Conservation (phyloP, 495 filamentous ascomycete species). For the Wilcoxina mikolae region DNA sequence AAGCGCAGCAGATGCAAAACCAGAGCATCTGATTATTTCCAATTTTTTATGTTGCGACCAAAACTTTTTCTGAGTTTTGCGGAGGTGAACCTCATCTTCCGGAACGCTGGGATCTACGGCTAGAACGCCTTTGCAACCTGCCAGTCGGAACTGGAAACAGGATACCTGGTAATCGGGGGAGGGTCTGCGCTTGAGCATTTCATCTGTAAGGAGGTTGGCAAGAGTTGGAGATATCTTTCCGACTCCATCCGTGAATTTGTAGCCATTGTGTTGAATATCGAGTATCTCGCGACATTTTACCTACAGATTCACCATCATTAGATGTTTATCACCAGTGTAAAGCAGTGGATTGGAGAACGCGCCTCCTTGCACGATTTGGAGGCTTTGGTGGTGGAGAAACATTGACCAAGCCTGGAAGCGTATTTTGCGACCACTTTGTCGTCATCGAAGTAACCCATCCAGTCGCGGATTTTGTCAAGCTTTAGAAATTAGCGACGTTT, state of each 20-base stretch:
- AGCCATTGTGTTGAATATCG: slow-evolving; percentile 52
- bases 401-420: slow-evolving; percentile 77
- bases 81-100: slow-evolving; percentile 52
- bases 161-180: slow-evolving; percentile 42
- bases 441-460: slow-evolving; percentile 77
- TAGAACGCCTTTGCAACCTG: slow-evolving; percentile 82
- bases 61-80: slow-evolving; percentile 81
- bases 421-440: slow-evolving; percentile 72
- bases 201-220: slow-evolving; percentile 49
- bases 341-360: no score
- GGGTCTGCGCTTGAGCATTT: slow-evolving; percentile 22
- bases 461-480: slow-evolving; percentile 53
- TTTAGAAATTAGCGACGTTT: neutral
- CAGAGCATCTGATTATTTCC: slow-evolving; percentile 71
- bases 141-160: slow-evolving; percentile 79
- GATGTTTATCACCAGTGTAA: no score
- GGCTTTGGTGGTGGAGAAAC: slow-evolving; percentile 81
- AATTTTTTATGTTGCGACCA: slow-evolving; percentile 50
- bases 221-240: slow-evolving; percentile 77
- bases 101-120: slow-evolving; percentile 48
- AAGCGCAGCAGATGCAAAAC: slow-evolving; percentile 56
- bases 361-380: slow-evolving; percentile 37
- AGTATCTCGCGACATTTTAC: slow-evolving; percentile 33
- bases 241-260: slow-evolving; percentile 79
- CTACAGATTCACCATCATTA: no score